These are phyloP conservation scores for Fusarium sp. DNA, from an alignment of 2,329 filamentous ascomycete genomes.

Conservation along the genomic window DNA sequence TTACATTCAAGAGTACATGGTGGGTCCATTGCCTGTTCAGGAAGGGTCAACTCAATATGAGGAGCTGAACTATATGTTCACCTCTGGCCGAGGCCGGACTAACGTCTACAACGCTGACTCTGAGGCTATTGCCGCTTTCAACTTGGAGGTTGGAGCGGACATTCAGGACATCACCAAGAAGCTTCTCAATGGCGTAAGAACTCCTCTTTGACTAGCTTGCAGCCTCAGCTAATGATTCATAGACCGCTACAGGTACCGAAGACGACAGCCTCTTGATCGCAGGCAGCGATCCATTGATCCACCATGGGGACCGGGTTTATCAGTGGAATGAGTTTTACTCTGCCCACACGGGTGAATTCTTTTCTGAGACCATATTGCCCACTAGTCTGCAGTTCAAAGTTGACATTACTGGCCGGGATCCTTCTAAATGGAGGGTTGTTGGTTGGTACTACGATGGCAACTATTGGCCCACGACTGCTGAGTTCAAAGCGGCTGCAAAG, in stretches of 20 bases:
- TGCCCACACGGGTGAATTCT: conserved; percentile 45
- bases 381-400: conserved; percentile 57
- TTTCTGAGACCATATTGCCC: conserved; percentile 58
- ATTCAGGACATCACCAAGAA: conserved; percentile 26
- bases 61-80: conserved; percentile 57
- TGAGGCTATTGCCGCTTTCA: conserved; percentile 28
- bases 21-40: conserved; percentile 49
- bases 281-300: conserved; percentile 47
- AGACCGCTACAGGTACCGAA: conserved; percentile 26
- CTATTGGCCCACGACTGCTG: conserved; percentile 63
- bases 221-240: not conserved
- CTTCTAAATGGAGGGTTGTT: conserved; percentile 60
- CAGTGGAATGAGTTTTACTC: conserved; percentile 62
- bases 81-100: conserved; percentile 36
- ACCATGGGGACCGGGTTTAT: conserved; percentile 55
- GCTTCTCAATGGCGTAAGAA: conserved; percentile 29
- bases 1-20: conserved; percentile 57
- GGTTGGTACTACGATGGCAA: conserved; percentile 66
- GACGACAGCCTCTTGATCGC: conserved; percentile 26
- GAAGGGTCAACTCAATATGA: conserved; percentile 52
- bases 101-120: conserved; percentile 41
- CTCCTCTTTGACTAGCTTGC: accelerated
- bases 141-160: conserved; percentile 6
- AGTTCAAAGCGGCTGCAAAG: not conserved
- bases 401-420: conserved; percentile 63